Percentiles rank a stretch among this genome's conserved stretches.
phyloP scores from a whole-genome alignment of 2,329 filamentous ascomycete species.

The Colletotrichum sp. region DNA sequence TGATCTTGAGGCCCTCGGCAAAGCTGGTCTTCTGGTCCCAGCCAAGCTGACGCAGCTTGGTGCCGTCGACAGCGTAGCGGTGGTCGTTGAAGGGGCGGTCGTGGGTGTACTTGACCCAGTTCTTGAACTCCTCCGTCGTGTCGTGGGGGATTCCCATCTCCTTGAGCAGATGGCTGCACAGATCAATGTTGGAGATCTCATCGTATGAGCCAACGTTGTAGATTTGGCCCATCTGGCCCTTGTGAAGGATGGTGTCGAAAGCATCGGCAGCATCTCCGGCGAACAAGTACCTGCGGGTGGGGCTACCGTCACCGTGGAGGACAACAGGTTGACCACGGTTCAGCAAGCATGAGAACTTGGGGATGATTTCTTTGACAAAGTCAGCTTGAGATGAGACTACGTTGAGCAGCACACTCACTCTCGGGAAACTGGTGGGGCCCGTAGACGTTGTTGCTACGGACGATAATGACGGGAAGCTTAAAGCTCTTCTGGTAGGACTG shows the following conservation, averaged over 20 bases:
- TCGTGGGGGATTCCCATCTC: constrained; percentile 63
- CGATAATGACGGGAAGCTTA: constrained; percentile 79
- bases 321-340: constrained; percentile 70
- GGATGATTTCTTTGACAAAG: constrained; percentile 72
- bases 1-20: constrained; percentile 65
- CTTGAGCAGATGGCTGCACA: constrained; percentile 69
- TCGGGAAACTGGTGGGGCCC: constrained; percentile 85
- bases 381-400: not conserved
- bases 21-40: constrained; percentile 74
- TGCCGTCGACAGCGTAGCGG: constrained; percentile 74
- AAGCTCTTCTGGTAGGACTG: constrained; percentile 86
- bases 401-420: constrained; percentile 57
- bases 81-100: constrained; percentile 82
- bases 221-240: constrained; percentile 73
- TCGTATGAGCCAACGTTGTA: constrained; percentile 85
- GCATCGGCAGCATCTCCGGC: constrained; percentile 82
- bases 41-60: constrained; percentile 69
- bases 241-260: constrained; percentile 84
- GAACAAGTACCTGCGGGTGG: constrained; percentile 78
- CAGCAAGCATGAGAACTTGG: constrained; percentile 79
- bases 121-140: constrained; percentile 57
- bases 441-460: constrained; percentile 85
- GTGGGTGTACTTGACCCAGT: constrained; percentile 75
- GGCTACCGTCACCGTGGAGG: constrained; percentile 78
- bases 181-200: constrained; percentile 75